phyloP scores from a whole-genome alignment of 345 rosid genomes.

The Ricinus communis region DNA sequence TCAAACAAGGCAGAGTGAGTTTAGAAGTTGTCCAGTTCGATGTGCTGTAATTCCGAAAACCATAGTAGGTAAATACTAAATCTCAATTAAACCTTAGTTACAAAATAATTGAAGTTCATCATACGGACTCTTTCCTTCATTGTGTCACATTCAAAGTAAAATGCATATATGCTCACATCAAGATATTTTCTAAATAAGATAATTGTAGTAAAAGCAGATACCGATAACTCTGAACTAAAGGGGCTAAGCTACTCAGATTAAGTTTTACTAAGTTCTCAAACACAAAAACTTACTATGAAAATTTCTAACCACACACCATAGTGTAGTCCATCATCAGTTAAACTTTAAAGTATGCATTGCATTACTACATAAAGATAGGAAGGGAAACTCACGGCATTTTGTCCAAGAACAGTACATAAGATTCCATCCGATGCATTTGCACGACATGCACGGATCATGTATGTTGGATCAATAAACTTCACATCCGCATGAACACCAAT shows the following conservation, averaged over 20 bases:
- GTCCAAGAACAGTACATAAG: constrained; percentile 93
- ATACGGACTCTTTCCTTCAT: not conserved
- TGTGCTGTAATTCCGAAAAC: not conserved
- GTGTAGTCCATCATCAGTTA: not conserved
- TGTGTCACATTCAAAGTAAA: not conserved
- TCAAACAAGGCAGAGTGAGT: not conserved
- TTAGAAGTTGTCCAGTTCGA: not conserved
- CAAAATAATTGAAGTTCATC: not conserved
- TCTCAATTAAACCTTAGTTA: not conserved
- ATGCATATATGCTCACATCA: not conserved
- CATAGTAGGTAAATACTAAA: not conserved
- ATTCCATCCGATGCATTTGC: constrained; percentile 98
- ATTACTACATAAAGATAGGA: constrained; percentile 1
- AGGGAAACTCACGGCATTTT: constrained; percentile 76
- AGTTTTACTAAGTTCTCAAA: not conserved
- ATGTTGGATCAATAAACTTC: constrained; percentile 95
- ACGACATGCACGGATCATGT: constrained; percentile 93
- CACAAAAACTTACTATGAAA: not conserved
- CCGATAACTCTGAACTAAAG: too few species aligned
- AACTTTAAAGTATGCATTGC: not conserved
- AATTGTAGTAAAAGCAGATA: too few species aligned
- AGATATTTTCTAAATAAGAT: not conserved
- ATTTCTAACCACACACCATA: not conserved
- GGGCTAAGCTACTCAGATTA: not conserved
- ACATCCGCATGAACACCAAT: constrained; percentile 69